Conservation (phyloP, 1,139 yeast species). For the Sugiyamaella xylanicola region DNA sequence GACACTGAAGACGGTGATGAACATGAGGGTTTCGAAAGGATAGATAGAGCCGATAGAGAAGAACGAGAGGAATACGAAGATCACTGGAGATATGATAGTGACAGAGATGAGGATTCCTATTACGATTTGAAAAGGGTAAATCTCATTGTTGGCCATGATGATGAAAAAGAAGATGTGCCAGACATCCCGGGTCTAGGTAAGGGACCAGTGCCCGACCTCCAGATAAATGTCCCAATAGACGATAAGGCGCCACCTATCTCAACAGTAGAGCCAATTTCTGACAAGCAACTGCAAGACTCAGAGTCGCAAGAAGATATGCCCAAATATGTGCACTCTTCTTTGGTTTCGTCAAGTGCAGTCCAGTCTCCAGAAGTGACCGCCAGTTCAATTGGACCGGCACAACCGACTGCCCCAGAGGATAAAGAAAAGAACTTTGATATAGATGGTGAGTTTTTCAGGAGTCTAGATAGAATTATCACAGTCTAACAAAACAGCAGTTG, state of each 20-base stretch:
- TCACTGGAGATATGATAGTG: neutral
- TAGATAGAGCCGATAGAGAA: neutral
- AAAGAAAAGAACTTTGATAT: neutral
- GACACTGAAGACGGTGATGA: conserved; percentile 3
- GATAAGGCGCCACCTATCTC: neutral
- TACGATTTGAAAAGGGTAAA: conserved; percentile 11
- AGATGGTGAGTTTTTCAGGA: neutral
- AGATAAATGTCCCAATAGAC: conserved; percentile 16
- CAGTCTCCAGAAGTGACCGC: neutral
- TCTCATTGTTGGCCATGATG: neutral
- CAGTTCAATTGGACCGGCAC: neutral
- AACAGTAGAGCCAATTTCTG: neutral
- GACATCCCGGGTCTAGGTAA: neutral
- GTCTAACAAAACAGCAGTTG: neutral
- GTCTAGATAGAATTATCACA: no score
- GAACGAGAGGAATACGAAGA: conserved; percentile 8
- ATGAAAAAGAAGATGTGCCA: conserved; percentile 1
- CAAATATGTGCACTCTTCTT: neutral
- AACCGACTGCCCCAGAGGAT: neutral
- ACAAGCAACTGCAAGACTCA: neutral
- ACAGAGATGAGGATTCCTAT: neutral
- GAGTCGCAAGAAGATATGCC: neutral
- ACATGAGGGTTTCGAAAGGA: conserved; percentile 1
- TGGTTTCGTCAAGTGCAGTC: neutral
- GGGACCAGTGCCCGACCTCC: conserved; percentile 3